These are phyloP conservation scores for Claviceps citrina DNA, from an alignment of 2,329 filamentous ascomycete genomes.

Conservation along the genomic window DNA sequence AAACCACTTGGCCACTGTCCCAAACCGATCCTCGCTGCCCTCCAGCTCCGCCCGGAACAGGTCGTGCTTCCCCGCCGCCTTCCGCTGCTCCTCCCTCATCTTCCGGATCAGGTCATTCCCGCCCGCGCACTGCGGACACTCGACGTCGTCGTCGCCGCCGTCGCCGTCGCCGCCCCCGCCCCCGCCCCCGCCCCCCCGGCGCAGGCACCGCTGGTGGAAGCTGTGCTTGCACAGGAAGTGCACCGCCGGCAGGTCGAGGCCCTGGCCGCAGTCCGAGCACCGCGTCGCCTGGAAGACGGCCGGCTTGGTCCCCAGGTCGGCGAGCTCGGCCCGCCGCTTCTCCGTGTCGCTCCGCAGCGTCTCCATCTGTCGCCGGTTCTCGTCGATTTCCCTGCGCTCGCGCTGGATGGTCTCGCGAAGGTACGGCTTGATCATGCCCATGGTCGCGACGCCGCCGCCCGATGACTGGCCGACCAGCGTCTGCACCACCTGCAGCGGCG, in stretches of 20 bases:
- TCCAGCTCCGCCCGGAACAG: slow-evolving; percentile 71
- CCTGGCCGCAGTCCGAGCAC: slow-evolving; percentile 65
- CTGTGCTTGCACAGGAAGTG: slow-evolving; percentile 96
- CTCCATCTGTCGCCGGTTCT: slow-evolving; percentile 65
- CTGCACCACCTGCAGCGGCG: slow-evolving; percentile 90
- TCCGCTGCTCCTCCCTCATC: slow-evolving; percentile 71
- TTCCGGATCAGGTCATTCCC: slow-evolving; percentile 80
- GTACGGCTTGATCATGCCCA: slow-evolving; percentile 94
- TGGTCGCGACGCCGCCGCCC: slow-evolving; percentile 58
- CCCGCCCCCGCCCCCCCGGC: slow-evolving; percentile 19
- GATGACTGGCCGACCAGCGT: slow-evolving; percentile 53
- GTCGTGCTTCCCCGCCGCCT: slow-evolving; percentile 75
- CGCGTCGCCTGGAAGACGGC: slow-evolving; percentile 81
- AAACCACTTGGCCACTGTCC: slow-evolving; percentile 89
- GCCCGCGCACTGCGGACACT: slow-evolving; percentile 74
- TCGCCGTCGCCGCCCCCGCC: slow-evolving; percentile 16
- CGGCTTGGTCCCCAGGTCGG: slow-evolving; percentile 62
- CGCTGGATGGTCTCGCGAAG: slow-evolving; percentile 76
- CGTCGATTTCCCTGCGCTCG: slow-evolving; percentile 69
- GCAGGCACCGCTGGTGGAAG: slow-evolving; percentile 82
- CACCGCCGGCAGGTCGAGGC: slow-evolving; percentile 74
- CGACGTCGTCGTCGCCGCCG: slow-evolving; percentile 40
- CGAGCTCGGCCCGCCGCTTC: slow-evolving; percentile 62
- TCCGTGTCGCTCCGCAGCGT: slow-evolving; percentile 76
- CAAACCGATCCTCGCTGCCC: slow-evolving; percentile 67